Evolutionary conservation across 2,329 filamentous ascomycete genomes (phyloP), one percentile per base, ranked within the genome.

Genomic region (Venturia oleaginea): DNA sequence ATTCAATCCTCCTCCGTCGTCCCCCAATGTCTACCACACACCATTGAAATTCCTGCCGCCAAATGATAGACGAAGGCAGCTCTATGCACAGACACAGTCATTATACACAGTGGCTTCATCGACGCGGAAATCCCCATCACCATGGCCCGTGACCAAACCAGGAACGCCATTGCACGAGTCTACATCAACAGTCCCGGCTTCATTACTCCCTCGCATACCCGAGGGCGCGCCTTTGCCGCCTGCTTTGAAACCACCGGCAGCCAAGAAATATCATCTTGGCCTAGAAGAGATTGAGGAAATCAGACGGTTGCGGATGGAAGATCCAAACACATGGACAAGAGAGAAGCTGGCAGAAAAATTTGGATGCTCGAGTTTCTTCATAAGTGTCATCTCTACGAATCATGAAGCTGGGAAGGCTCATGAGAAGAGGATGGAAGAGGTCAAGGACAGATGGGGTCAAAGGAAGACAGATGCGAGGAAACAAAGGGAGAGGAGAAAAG

Each of bases 1-100:
- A 72, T 85, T 84, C 79, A 88, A 88, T 69, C 86, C 86, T 42
- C 86, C 86, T 0, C 84, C 85, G 7, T 83, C 84, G 34, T 81
- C 83, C 7, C 85, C 86, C 8, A 85, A 80, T 66, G 81, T 85
- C 30, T 86, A 85, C 70, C 83, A 86, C 71, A 89, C 86, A 1
- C 86, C 86, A 1, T 75, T 79, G 34, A 85, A 86, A 68, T 89
- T 89, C 72, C 78, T 89, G 8, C 86, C 86, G 5, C 72, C 77
- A 63, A 76, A 79, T 67, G 86, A 89, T 74, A 77, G 78, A 27
- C 79, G 86, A 64, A 76, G 79, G 67, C 70, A 72, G 51, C 72
- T 85, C 37, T 79, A 80, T 69, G 67, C 74, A n/a, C 68, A 75
- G 13, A 65, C 73, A 22, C 66, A 65, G 51, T 67, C 70, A 30